These are phyloP conservation scores for Nicotiana tabacum DNA, from an alignment of 257 asterid genomes.

Conservation along the genomic window DNA sequence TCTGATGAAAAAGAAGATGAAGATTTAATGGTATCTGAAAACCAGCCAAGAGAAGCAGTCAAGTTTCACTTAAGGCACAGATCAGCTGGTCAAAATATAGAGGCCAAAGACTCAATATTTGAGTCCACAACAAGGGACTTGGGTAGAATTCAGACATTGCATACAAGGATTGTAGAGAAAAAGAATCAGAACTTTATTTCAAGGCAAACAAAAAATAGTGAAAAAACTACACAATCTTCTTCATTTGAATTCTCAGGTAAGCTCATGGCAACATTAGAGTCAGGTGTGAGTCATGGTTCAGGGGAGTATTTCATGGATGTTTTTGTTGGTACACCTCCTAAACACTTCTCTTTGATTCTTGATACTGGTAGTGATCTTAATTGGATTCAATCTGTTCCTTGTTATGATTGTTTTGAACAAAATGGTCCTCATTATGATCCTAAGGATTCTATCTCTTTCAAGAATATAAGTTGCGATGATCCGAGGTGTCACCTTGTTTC, in stretches of 20 bases:
- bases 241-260: slow-evolving; percentile 36
- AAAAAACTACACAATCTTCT: slow-evolving; percentile 19
- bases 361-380: slow-evolving; percentile 95
- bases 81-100: slow-evolving; percentile 21
- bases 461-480: slow-evolving; percentile 60
- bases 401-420: slow-evolving; percentile 86
- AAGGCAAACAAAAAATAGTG: slow-evolving; percentile 22
- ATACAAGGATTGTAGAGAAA: slow-evolving; percentile 53
- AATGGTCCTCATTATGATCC: slow-evolving; percentile 71
- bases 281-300: slow-evolving; percentile 57
- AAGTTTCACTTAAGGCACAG: slow-evolving; percentile 59
- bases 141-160: slow-evolving; percentile 61
- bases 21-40: not conserved
- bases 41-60: slow-evolving; percentile 20
- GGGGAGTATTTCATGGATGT: slow-evolving; percentile 89
- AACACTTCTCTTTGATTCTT: slow-evolving; percentile 70
- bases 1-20: slow-evolving; percentile 2
- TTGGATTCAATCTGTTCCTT: slow-evolving; percentile 91
- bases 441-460: slow-evolving; percentile 39
- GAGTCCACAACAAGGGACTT: slow-evolving; percentile 65
- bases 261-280: slow-evolving; percentile 71
- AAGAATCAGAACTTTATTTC: slow-evolving; percentile 50
- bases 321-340: slow-evolving; percentile 86
- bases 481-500: slow-evolving; percentile 67
- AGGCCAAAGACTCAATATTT: slow-evolving; percentile 30